Evolutionary conservation across 2,329 filamentous ascomycete genomes (phyloP), one percentile per base, ranked within the genome.

Genomic region (Periconia sp.): DNA sequence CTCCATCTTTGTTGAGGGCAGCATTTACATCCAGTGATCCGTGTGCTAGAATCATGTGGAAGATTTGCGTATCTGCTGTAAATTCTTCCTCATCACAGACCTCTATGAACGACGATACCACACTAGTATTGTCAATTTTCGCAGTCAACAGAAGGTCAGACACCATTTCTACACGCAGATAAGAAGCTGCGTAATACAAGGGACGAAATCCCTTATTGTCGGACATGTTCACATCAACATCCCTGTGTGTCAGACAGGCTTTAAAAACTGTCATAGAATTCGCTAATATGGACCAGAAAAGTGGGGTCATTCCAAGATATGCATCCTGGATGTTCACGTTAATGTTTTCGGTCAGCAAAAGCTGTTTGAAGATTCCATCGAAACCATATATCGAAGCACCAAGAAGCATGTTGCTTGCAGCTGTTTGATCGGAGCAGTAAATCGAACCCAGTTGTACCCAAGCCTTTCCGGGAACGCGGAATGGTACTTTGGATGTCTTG

Each of bases 341-440:
- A n/a, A 41, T 30, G 15, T 49, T 49, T 8, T 41, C 41, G 23
- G 37, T 57, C 13, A 54, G 50, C 14, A 57, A 47, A 23, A 54
- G 20, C n/a, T n/a, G n/a, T 35, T 31, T 50, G 23, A 50, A 46
- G 2, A 53, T 37, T 2, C 37, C 42, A 19, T 27, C 6, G 13
- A 49, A 27, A 27, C 47, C 47, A 15, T 41, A 18, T 27, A 19
- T 9, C 8, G 37, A 19, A 41, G 33, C 47, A 17, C 3, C 6
- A 43, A 43, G 13, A 17, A 23, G 19, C 17, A 43, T 43, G 41
- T 43, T 23, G 41, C 11, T 43, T 7, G 3, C 41, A 19, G 19
- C 17, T 43, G 41, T 41, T 3, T 20, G 13, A 10, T 8, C 33
- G 17, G 27, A 3, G 41, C 27, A 49, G 41, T 50, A 41, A 14